Evolutionary conservation across 2,329 filamentous ascomycete species (phyloP).

Genomic region (Davidsoniella neocaledoniae): DNA sequence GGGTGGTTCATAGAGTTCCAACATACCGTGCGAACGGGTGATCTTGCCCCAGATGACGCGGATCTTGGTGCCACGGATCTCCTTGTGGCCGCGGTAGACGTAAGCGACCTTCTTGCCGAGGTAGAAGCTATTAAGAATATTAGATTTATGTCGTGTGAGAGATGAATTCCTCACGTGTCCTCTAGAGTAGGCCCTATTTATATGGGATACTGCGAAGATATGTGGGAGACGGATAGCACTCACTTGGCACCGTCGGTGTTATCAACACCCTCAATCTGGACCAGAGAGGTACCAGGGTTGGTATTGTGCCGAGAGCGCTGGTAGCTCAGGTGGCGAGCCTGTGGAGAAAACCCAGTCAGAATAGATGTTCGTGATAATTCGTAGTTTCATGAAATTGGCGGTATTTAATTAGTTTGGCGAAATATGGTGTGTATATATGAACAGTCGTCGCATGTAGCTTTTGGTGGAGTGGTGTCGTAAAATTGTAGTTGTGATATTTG

Average conservation of each 20-base stretch:
- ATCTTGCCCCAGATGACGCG: conserved; percentile 99
- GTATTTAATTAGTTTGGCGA: background rate
- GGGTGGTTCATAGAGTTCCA: background rate
- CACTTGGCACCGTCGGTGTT: conserved; percentile 77
- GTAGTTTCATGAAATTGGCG: background rate
- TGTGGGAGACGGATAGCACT: conserved; percentile 19
- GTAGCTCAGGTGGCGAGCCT: conserved; percentile 97
- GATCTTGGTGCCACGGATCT: conserved; percentile 96
- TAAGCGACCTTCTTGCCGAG: conserved; percentile 97
- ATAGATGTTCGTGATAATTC: conserved; percentile 5
- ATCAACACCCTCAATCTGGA: conserved; percentile 98
- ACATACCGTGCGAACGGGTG: conserved; percentile 80
- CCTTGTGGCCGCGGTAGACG: conserved; percentile 90
- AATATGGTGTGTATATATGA: background rate
- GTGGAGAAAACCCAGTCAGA: conserved; percentile 13
- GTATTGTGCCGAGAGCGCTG: conserved; percentile 86
- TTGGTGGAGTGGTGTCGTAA: background rate
- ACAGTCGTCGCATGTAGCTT: background rate
- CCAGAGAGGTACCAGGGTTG: conserved; percentile 78
- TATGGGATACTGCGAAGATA: background rate
- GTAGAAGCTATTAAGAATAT: conserved; percentile 54
- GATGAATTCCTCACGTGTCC: no score
- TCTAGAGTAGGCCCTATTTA: background rate
- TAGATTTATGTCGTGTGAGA: conserved; percentile 14
- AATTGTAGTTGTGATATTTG: no score